Evolutionary conservation across 148 eudicot species (phyloP), one percentile per base, ranked within the genome.

Genomic region (Spergularia bocconei): DNA sequence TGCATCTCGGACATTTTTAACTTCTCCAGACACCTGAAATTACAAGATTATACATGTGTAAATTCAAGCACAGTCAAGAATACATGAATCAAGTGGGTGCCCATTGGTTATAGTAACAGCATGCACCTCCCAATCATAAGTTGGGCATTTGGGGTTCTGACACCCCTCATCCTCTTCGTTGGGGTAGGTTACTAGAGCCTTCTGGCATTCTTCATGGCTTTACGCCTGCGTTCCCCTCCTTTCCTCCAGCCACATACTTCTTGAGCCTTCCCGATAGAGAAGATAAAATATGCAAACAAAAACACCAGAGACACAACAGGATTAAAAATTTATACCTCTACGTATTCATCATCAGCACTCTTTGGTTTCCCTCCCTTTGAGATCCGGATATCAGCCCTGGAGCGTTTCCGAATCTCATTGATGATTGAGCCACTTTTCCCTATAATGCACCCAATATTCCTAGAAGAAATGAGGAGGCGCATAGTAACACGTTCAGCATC

Each of bases 391-490:
- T 89, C 88, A 56, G 98, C 96, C 73, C 81, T 90, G 63, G 91
- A 89, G 79, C 87, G 89, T 80, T 87, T 90, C 78, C 98, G 68
- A 23, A 95, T 95, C 78, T 95, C 97, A 83, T 88, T 90, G 68
- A 95, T 85, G 41, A 95, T 92, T 41, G 97, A 90, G 52, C 98
- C 98, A 82, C 89, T 79, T 86, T 81, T 95, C 44, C 99, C 99
- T 77, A 95, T 92, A 44, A 95, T 81, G 78, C 96, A 90, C 14
- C 99, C 97, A 78, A 95, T 95, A 73, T 85, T 87, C 83, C 84
- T 92, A 41, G 91, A 84, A 21, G 97, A 87, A 68, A 95, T 83
- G 55, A 92, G 93, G 39, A 95, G 86, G 50, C 89, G 80, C 47
- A 92, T 80, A 44, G 82, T 81, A 23, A 86, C 88, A 65, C 63